Percentiles rank a stretch among this genome's conserved stretches.
Evolutionary conservation across 768 basidiomycete species (phyloP).

Genomic region (Austroboletus festivus): DNA sequence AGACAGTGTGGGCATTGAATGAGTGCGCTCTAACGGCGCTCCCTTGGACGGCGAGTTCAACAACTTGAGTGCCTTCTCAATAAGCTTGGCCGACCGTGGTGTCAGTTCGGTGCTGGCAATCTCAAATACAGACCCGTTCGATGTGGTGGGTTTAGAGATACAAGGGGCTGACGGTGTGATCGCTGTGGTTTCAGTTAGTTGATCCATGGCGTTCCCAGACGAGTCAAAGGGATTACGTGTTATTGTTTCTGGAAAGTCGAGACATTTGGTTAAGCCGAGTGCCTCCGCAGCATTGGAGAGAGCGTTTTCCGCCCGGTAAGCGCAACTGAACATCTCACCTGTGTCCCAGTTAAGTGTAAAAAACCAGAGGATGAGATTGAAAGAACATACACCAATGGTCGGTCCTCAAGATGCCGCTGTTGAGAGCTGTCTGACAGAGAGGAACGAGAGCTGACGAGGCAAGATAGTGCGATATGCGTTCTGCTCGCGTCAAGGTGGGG

Average conservation of each 20-base stretch:
- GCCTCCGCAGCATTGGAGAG: background rate
- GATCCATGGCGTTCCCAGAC: too few relatives aligned
- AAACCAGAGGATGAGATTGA: background rate
- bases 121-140: too few relatives aligned
- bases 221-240: too few relatives aligned
- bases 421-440: conserved; percentile 5
- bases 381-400: conserved; percentile 16
- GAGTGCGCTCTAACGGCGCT: conserved; percentile 10
- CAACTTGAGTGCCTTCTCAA: conserved; percentile 1
- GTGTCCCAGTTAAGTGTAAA: background rate
- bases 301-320: conserved; percentile 1
- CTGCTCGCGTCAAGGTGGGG: background rate
- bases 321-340: conserved; percentile 9
- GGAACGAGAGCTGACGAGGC: conserved; percentile 5
- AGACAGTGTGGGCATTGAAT: conserved; percentile 16
- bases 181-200: too few relatives aligned
- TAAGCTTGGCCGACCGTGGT: background rate
- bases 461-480: conserved; percentile 10
- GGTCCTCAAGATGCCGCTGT: background rate
- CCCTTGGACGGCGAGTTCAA: conserved; percentile 1
- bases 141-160: too few relatives aligned
- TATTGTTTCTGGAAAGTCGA: background rate
- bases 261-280: conserved; percentile 6
- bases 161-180: too few relatives aligned
- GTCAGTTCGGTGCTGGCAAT: background rate